Percentiles rank a stretch among this genome's conserved stretches.
Conservation (phyloP, 768 basidiomycete genomes). For the Mycena rebaudengoi region DNA sequence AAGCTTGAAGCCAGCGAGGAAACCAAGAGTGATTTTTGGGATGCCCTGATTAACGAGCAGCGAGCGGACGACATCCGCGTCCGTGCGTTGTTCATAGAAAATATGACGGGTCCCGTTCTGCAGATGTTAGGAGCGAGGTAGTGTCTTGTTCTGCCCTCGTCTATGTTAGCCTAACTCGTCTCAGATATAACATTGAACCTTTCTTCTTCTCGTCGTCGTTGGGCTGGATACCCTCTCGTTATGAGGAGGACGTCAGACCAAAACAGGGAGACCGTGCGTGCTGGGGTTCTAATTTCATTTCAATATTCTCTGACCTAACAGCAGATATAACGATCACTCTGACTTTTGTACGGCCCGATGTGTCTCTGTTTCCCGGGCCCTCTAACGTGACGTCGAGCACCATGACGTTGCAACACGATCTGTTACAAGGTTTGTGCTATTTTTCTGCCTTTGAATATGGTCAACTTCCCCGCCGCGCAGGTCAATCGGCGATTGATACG, state of each 20-base stretch:
- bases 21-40: slow-evolving; percentile 46
- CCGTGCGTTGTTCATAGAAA: slow-evolving; percentile 60
- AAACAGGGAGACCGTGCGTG: slow-evolving; percentile 61
- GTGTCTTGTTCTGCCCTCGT: slow-evolving; percentile 48
- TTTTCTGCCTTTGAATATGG: no score
- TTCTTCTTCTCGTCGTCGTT: slow-evolving; percentile 74
- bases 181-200: slow-evolving; percentile 66
- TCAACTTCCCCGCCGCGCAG: no score
- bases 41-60: slow-evolving; percentile 39
- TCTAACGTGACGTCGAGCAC: slow-evolving; percentile 13
- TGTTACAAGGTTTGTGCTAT: not conserved
- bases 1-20: slow-evolving; percentile 28
- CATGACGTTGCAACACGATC: slow-evolving; percentile 5
- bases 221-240: slow-evolving; percentile 75
- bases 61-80: slow-evolving; percentile 50
- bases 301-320: not conserved
- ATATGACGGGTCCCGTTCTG: slow-evolving; percentile 59
- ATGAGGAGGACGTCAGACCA: slow-evolving; percentile 55
- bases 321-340: slow-evolving; percentile 67
- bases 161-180: slow-evolving; percentile 65
- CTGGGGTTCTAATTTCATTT: not conserved
- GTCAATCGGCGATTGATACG: slow-evolving; percentile 20
- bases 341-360: slow-evolving; percentile 55
- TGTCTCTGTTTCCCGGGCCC: not conserved
- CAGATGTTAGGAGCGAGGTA: slow-evolving; percentile 70